Conservation (phyloP, 495 filamentous ascomycete species). For the Barbatosphaeria neglecta region DNA sequence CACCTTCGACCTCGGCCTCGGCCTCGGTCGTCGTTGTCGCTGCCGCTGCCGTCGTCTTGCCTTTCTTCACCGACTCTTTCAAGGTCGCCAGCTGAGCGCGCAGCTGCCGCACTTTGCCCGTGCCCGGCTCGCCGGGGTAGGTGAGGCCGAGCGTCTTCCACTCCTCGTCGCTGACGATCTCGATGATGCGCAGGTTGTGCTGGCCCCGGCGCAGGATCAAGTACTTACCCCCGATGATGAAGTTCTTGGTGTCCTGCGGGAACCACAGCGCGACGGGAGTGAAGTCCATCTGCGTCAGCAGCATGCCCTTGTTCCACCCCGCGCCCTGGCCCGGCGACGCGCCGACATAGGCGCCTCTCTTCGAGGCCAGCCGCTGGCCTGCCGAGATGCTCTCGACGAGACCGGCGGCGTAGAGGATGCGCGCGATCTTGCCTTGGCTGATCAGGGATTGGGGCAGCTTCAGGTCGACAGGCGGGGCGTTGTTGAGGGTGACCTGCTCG, state of each 20-base stretch:
- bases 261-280: conserved; percentile 49
- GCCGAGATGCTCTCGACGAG: conserved; percentile 53
- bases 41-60: neutral
- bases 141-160: conserved; percentile 32
- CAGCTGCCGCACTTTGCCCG: conserved; percentile 22
- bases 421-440: conserved; percentile 42
- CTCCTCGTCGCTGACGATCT: conserved; percentile 61
- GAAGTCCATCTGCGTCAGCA: conserved; percentile 45
- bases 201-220: conserved; percentile 69
- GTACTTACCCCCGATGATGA: conserved; percentile 49
- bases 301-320: conserved; percentile 34
- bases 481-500: conserved; percentile 31
- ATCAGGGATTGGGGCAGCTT: conserved; percentile 58
- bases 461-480: conserved; percentile 41
- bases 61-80: conserved; percentile 3
- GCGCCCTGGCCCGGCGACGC: conserved; percentile 37
- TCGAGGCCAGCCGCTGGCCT: conserved; percentile 49
- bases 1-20: conserved; percentile 2
- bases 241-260: conserved; percentile 44
- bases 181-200: conserved; percentile 63
- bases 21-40: conserved; percentile 33
- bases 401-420: conserved; percentile 56
- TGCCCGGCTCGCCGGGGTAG: conserved; percentile 32
- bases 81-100: conserved; percentile 10
- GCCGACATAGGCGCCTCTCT: conserved; percentile 55